These are phyloP conservation scores for Cryptococcus deneoformans DNA, from an alignment of 1,284 basidiomycete genomes.

Conservation along the genomic window DNA sequence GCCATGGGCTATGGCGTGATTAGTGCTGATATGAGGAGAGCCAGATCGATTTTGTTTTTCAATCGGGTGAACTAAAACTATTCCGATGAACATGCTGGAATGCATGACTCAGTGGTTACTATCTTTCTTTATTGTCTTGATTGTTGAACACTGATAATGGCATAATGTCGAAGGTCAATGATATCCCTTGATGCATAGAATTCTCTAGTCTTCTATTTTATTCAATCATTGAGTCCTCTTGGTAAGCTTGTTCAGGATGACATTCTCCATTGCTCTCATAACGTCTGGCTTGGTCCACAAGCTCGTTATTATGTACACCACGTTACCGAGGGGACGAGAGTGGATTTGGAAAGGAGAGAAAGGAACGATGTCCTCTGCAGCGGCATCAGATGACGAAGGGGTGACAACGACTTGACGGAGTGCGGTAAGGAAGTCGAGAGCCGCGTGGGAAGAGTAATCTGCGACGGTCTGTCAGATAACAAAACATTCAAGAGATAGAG, in stretches of 20 bases:
- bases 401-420: conserved; percentile 23
- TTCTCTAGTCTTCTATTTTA: not conserved
- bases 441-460: conserved; percentile 75
- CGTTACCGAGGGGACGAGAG: conserved; percentile 84
- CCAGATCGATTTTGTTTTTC: too few species aligned
- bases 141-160: too few species aligned
- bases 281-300: conserved; percentile 52
- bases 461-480: not conserved
- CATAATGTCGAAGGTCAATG: too few species aligned
- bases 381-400: conserved; percentile 1
- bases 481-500: not conserved
- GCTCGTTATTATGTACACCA: conserved; percentile 93
- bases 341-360: conserved; percentile 65
- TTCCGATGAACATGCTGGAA: too few species aligned
- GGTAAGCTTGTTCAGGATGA: conserved; percentile 24
- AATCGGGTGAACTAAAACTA: too few species aligned
- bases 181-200: too few species aligned
- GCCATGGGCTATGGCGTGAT: too few species aligned
- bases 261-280: conserved; percentile 42
- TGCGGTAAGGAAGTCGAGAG: conserved; percentile 58
- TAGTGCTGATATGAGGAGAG: too few species aligned
- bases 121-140: too few species aligned
- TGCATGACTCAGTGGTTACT: too few species aligned
- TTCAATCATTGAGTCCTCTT: not conserved
- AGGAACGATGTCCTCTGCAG: conserved; percentile 1